A percentile compares a stretch with the other conserved stretches of the same genome.
Conservation (phyloP, 768 basidiomycete genomes). For the Termitomyces sp. region DNA sequence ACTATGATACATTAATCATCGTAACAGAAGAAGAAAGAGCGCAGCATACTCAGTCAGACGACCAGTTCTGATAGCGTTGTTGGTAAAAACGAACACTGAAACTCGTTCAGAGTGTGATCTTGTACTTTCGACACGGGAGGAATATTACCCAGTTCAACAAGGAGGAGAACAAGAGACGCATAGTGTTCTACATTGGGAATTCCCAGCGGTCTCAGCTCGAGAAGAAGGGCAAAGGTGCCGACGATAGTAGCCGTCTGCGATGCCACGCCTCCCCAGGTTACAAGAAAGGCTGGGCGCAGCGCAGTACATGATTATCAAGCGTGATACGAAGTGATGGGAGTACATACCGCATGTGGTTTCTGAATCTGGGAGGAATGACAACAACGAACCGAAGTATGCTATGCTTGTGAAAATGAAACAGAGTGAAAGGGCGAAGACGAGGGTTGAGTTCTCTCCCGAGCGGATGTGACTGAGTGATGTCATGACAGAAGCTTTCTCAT, state of each 20-base stretch:
- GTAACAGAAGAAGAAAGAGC: not conserved
- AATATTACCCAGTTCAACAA: constrained; percentile 8
- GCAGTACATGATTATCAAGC: not conserved
- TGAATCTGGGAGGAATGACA: constrained; percentile 5
- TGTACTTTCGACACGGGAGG: too few relatives aligned
- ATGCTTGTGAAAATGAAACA: constrained; percentile 14
- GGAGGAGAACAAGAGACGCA: constrained; percentile 1
- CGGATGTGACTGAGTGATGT: not conserved
- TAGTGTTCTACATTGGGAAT: constrained; percentile 8
- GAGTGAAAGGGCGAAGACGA: constrained; percentile 12
- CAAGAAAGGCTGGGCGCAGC: constrained; percentile 10
- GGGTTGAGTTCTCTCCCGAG: not conserved
- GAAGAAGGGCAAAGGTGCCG: constrained; percentile 8
- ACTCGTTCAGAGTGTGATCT: not conserved
- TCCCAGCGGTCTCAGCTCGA: constrained; percentile 12
- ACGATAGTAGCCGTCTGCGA: constrained; percentile 12
- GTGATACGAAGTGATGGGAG: not conserved
- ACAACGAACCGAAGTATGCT: constrained; percentile 13
- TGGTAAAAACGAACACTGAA: constrained; percentile 11
- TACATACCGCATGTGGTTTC: constrained; percentile 7
- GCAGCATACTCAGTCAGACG: not conserved
- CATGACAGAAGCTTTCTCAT: constrained; percentile 5
- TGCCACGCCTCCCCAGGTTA: constrained; percentile 16
- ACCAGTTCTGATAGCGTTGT: constrained; percentile 14
- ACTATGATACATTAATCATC: not conserved